Percentiles rank a stretch among this genome's conserved stretches.
Conservation (phyloP, 352 stramenopile species). For the Globisporangium solare region DNA sequence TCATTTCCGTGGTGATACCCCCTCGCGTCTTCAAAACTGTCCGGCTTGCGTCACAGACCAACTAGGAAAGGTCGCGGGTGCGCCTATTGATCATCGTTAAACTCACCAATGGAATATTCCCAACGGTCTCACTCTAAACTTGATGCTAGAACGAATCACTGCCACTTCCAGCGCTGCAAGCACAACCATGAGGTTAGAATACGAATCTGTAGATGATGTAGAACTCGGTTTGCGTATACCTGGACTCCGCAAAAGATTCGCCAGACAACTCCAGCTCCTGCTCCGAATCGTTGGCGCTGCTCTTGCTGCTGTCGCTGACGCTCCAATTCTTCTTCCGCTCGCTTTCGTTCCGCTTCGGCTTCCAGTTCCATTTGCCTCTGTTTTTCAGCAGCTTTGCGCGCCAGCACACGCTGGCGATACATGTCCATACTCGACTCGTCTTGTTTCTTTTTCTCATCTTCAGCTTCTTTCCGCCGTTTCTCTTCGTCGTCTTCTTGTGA, state of each 20-base stretch:
- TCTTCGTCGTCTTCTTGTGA: constrained; percentile 27
- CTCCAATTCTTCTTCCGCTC: constrained; percentile 25
- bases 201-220: no score
- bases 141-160: constrained; percentile 50
- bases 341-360: constrained; percentile 23
- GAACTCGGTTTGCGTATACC: constrained; percentile 25
- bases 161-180: constrained; percentile 37
- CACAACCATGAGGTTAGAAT: neutral
- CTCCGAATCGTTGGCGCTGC: constrained; percentile 27
- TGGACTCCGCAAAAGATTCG: constrained; percentile 64
- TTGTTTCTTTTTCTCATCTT: constrained; percentile 54
- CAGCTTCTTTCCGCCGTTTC: constrained; percentile 22
- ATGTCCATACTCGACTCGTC: constrained; percentile 57
- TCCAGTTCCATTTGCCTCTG: constrained; percentile 44
- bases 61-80: constrained; percentile 4
- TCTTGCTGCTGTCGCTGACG: constrained; percentile 13
- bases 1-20: constrained; percentile 5
- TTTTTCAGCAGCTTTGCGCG: constrained; percentile 59
- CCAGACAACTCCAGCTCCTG: constrained; percentile 54
- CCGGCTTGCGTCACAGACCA: neutral
- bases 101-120: constrained; percentile 7
- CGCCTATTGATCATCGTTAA: neutral
- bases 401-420: constrained; percentile 61
- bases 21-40: no score
- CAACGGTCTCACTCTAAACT: constrained; percentile 1